A percentile compares a stretch with the other conserved stretches of the same genome.
Conservation (phyloP, 179 eudicot species). For the Beta corolliflora region DNA sequence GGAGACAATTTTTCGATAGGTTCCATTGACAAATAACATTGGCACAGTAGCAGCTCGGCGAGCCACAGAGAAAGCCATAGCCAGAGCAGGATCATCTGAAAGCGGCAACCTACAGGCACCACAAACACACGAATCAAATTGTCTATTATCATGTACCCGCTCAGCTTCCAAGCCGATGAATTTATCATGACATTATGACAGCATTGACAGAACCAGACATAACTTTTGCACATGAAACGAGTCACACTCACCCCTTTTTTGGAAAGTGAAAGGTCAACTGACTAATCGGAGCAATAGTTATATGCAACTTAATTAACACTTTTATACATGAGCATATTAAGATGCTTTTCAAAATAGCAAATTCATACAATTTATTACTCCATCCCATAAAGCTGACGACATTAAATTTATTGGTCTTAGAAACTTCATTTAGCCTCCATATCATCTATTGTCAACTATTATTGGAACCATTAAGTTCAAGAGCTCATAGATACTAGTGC, state of each 20-base stretch:
- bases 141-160: background rate
- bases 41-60: constrained; percentile 96
- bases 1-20: constrained; percentile 74
- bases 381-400: background rate
- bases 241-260: background rate
- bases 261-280: background rate
- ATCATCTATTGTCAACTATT: background rate
- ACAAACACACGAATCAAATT: constrained; percentile 16
- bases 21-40: constrained; percentile 84
- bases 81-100: constrained; percentile 94
- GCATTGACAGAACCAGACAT: background rate
- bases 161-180: background rate
- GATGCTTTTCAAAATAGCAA: background rate
- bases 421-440: too few species aligned
- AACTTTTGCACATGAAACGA: background rate
- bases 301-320: background rate
- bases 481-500: background rate
- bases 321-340: background rate
- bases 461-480: background rate
- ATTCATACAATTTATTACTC: background rate
- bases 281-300: background rate
- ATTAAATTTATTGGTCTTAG: background rate
- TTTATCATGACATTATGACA: constrained; percentile 6
- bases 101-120: constrained; percentile 67
- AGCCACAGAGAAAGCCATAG: constrained; percentile 97